These are phyloP conservation scores for Colletotrichum simmondsii DNA, from an alignment of 2,329 filamentous ascomycete genomes.

Conservation along the genomic window DNA sequence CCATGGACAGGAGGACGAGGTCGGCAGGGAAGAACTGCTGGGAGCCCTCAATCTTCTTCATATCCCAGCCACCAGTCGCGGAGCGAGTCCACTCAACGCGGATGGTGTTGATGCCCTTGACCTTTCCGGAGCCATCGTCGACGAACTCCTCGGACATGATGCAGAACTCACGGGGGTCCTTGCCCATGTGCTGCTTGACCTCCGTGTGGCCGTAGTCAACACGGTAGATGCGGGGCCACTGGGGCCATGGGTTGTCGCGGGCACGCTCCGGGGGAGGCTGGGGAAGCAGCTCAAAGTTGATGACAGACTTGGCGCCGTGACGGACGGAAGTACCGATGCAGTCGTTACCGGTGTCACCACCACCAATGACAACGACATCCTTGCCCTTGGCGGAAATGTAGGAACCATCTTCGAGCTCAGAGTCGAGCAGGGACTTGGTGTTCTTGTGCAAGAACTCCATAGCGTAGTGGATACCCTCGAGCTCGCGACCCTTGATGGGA, in stretches of 20 bases:
- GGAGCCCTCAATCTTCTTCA: slow-evolving; percentile 95
- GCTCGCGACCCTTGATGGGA: slow-evolving; percentile 87
- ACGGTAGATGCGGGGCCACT: slow-evolving; percentile 97
- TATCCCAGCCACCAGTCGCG: slow-evolving; percentile 91
- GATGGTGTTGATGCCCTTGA: slow-evolving; percentile 95
- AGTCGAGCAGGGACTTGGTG: slow-evolving; percentile 97
- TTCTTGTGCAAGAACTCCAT: slow-evolving; percentile 99
- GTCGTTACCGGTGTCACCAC: slow-evolving; percentile 97
- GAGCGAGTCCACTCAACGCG: slow-evolving; percentile 97
- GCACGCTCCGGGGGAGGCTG: slow-evolving; percentile 92
- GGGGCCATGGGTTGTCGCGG: slow-evolving; percentile 96
- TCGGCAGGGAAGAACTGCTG: slow-evolving; percentile 98
- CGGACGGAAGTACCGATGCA: slow-evolving; percentile 97
- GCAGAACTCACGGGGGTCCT: slow-evolving; percentile 96
- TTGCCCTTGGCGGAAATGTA: slow-evolving; percentile 98
- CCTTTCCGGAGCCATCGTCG: slow-evolving; percentile 85
- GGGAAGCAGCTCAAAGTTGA: slow-evolving; percentile 95
- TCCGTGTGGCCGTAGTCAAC: slow-evolving; percentile 98
- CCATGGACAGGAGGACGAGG: slow-evolving; percentile 94
- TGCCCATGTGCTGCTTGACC: slow-evolving; percentile 95
- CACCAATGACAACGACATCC: slow-evolving; percentile 95
- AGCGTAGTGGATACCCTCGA: slow-evolving; percentile 92
- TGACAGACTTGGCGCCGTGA: slow-evolving; percentile 93
- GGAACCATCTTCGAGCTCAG: slow-evolving; percentile 81
- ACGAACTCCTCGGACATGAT: slow-evolving; percentile 99